Percentiles rank a stretch among this genome's conserved stretches.
phyloP scores from a whole-genome alignment of 202 grass and related monocot genomes.

The Setaria viridis region DNA sequence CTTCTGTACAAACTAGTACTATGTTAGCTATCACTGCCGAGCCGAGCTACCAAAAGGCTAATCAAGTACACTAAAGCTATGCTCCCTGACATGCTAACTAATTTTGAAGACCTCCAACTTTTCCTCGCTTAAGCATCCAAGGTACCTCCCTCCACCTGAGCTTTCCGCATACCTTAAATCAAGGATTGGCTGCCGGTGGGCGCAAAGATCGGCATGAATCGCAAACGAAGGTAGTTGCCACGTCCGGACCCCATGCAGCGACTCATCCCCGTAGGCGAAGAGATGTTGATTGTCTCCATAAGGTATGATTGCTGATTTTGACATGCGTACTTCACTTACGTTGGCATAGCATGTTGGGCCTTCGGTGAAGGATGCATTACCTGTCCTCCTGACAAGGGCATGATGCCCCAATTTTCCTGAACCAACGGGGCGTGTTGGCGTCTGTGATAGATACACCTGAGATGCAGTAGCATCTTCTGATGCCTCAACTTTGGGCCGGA shows the following conservation, averaged over 20 bases:
- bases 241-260: constrained; percentile 46
- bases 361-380: constrained; percentile 41
- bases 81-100: constrained; percentile 8
- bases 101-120: constrained; percentile 69
- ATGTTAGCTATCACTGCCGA: background rate
- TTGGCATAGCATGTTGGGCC: constrained; percentile 46
- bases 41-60: background rate
- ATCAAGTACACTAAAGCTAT: background rate
- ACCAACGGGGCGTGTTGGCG: constrained; percentile 23
- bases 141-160: constrained; percentile 45
- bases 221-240: constrained; percentile 69
- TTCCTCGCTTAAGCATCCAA: constrained; percentile 67
- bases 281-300: constrained; percentile 30
- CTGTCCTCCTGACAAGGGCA: constrained; percentile 50
- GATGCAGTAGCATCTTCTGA: constrained; percentile 46
- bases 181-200: constrained; percentile 63
- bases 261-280: constrained; percentile 77
- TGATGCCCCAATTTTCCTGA: constrained; percentile 68
- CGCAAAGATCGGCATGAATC: constrained; percentile 40
- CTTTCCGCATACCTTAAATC: constrained; percentile 68
- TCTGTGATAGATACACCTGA: constrained; percentile 53
- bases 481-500: constrained; percentile 62
- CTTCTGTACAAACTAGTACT: constrained; percentile 1
- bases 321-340: constrained; percentile 72
- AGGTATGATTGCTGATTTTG: constrained; percentile 68